Evolutionary conservation across 805 yeast species (phyloP), one percentile per base, ranked within the genome.

Genomic region (Suhomyces emberorum): DNA sequence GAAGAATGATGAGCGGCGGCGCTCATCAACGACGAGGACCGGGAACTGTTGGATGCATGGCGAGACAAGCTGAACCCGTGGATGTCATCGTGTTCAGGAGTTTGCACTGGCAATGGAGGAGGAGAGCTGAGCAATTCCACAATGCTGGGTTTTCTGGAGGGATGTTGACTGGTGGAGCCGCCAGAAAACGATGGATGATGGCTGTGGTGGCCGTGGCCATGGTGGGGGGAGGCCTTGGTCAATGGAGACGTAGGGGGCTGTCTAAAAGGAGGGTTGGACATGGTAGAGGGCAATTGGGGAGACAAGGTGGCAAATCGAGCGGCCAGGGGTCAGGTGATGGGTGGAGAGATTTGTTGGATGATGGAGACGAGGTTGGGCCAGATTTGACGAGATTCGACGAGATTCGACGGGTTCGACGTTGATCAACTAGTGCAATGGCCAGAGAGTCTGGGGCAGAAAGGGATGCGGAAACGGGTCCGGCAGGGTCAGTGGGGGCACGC

Each of bases 111-210:
- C 38, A 82, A 56, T 2, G 82, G 83, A 2, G 91, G 93, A 0
- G 93, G 93, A 4, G 88, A 77, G 11, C 85, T 77, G 23, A 83
- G 62, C 64, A 83, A 62, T 54, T 83, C 91, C 28, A 81, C 91
- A 32, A 83, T 82, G 6, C 88, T 81, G 0, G 86, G 74, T 44
- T 81, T 66, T 21, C 72, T 49, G n/a, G 64, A 51, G 4, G 56
- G 50, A 24, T 38, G 44, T 23, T 36, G 38, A 25, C 11, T n/a
- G 11, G 38, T 17, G n/a, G 34, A 18, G 15, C 29, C 20, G 4
- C 28, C 18, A 1, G 38, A 29, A 10, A 29, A 35, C 30, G 38
- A 29, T 1, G 31, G 29, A 11, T 25, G 34, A 27, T 29, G 41
- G 15, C 15, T 21, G 28, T 28, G 32, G 23, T 29, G 34, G 9